Conservation (phyloP, 768 basidiomycete genomes). For the Psilocybe azurescens region DNA sequence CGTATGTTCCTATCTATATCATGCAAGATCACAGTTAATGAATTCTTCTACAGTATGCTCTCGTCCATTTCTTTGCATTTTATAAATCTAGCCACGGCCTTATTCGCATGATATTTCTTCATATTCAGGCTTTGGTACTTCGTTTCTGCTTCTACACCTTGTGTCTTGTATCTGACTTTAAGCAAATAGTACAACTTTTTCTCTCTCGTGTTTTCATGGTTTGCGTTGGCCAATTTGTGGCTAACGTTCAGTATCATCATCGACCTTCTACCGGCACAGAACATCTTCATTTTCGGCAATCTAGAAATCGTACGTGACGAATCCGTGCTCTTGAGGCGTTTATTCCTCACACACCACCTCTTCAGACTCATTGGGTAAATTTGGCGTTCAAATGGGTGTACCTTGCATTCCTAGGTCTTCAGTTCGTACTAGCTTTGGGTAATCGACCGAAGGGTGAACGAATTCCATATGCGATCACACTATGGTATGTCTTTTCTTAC, state of each 20-base stretch:
- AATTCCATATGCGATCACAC: conserved; percentile 68
- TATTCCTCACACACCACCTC: background rate
- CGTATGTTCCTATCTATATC: conserved; percentile 47
- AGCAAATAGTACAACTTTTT: conserved; percentile 79
- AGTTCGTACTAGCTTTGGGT: conserved; percentile 66
- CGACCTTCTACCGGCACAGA: conserved; percentile 70
- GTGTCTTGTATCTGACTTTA: background rate
- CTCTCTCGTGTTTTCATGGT: conserved; percentile 90
- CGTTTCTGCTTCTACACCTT: background rate
- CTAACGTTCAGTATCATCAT: conserved; percentile 96
- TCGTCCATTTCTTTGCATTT: conserved; percentile 92
- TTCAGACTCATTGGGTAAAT: conserved; percentile 90
- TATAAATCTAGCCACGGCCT: conserved; percentile 88
- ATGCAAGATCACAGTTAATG: conserved; percentile 9
- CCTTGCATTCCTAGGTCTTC: conserved; percentile 82
- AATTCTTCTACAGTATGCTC: conserved; percentile 65
- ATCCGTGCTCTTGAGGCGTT: background rate
- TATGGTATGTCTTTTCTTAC: conserved; percentile 55
- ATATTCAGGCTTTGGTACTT: conserved; percentile 87
- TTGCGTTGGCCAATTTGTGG: conserved; percentile 91
- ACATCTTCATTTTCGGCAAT: conserved; percentile 75
- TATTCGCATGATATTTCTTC: conserved; percentile 96
- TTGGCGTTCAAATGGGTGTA: conserved; percentile 85
- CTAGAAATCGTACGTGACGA: conserved; percentile 59
- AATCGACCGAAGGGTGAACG: conserved; percentile 92